Conservation (phyloP, 495 filamentous ascomycete species). For the Haplographium delicatum region DNA sequence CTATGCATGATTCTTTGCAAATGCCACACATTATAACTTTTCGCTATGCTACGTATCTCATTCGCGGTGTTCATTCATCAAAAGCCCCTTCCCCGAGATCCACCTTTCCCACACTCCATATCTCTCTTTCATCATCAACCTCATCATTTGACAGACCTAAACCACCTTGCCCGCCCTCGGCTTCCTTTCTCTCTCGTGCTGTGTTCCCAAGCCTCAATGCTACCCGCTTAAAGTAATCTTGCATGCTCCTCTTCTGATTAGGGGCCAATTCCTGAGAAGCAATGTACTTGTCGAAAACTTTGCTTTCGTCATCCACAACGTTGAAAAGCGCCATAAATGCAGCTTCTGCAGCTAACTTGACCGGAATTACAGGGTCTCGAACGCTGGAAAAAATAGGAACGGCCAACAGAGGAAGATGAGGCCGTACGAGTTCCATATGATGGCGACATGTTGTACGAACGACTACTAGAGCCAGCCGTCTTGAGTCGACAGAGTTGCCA, state of each 20-base stretch:
- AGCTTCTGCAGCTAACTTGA: constrained; percentile 92
- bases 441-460: constrained; percentile 76
- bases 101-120: constrained; percentile 91
- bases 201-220: constrained; percentile 75
- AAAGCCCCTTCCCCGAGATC: constrained; percentile 59
- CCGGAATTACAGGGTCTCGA: constrained; percentile 88
- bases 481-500: constrained; percentile 71
- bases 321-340: constrained; percentile 92
- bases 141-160: constrained; percentile 84
- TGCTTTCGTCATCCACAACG: constrained; percentile 78
- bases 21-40: neutral
- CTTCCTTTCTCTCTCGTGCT: constrained; percentile 80
- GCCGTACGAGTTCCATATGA: constrained; percentile 68
- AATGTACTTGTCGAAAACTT: constrained; percentile 91
- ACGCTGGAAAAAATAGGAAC: constrained; percentile 86
- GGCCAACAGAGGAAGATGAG: constrained; percentile 71
- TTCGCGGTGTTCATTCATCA: constrained; percentile 20
- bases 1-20: too few relatives aligned
- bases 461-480: constrained; percentile 83
- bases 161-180: constrained; percentile 83
- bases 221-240: constrained; percentile 95
- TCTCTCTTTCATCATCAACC: constrained; percentile 85
- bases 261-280: constrained; percentile 56
- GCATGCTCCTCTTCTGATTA: constrained; percentile 80
- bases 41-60: neutral